Conservation (phyloP, 176 grass and related monocot genomes). For the Tillandsia fasciculata region DNA sequence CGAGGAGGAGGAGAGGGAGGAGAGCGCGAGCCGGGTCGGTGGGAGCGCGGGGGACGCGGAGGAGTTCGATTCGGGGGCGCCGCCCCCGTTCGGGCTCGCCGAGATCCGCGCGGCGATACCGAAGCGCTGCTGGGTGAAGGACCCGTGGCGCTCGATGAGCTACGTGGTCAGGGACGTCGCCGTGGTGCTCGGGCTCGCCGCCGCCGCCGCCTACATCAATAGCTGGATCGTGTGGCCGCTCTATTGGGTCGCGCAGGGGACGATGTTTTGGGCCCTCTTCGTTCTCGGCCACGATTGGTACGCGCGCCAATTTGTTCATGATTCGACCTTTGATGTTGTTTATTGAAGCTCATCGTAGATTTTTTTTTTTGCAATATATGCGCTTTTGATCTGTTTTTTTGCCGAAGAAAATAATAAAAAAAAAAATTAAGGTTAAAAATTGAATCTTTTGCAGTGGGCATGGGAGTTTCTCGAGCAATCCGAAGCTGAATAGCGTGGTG, state of each 20-base stretch:
- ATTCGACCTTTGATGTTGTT: not conserved
- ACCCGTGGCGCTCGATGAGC: conserved; percentile 74
- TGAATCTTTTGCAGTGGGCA: conserved; percentile 56
- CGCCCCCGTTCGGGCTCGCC: conserved; percentile 66
- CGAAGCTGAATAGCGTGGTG: conserved; percentile 78
- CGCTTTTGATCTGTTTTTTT: conserved; percentile 3
- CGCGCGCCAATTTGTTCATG: not conserved
- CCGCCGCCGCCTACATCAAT: conserved; percentile 52
- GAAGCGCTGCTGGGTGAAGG: conserved; percentile 95
- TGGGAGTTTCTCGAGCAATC: conserved; percentile 77
- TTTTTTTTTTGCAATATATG: not conserved
- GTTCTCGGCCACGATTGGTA: conserved; percentile 97
- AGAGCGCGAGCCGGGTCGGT: not conserved
- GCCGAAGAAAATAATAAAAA: too few relatives aligned
- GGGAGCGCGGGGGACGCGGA: conserved; percentile 7
- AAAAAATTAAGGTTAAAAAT: not conserved
- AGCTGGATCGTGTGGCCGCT: conserved; percentile 91
- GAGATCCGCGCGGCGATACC: conserved; percentile 86
- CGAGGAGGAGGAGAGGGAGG: conserved; percentile 17
- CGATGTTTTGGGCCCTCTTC: conserved; percentile 98
- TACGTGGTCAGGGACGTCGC: conserved; percentile 74
- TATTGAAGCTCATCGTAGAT: conserved; percentile 5
- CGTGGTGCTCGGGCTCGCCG: conserved; percentile 70
- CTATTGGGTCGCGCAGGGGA: conserved; percentile 92
- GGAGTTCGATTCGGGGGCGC: conserved; percentile 54